Evolutionary conservation across 129 eudicot genomes (phyloP).

Genomic region (Centrapalus pauciflorus): DNA sequence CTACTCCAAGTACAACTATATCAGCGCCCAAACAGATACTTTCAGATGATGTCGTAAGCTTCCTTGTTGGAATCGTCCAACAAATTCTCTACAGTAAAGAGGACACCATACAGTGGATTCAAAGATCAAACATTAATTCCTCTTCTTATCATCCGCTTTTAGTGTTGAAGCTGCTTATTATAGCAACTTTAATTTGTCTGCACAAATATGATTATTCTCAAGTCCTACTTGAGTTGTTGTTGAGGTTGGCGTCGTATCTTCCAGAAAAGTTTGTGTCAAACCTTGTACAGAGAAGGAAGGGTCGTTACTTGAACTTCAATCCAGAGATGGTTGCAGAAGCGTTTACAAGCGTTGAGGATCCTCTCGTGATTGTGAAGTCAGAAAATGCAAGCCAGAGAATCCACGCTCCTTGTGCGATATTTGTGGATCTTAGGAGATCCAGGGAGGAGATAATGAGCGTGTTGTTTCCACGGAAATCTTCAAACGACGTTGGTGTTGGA

Average conservation of each 20-base stretch:
- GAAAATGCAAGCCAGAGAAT: not conserved
- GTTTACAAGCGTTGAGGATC: slow-evolving; percentile 28
- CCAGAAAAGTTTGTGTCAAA: slow-evolving; percentile 29
- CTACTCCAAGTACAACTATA: not conserved
- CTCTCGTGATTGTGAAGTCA: slow-evolving; percentile 33
- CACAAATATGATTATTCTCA: not conserved
- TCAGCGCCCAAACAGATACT: not conserved
- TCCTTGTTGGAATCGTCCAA: not conserved
- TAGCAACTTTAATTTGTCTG: slow-evolving; percentile 29
- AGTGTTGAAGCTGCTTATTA: slow-evolving; percentile 36
- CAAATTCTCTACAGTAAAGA: not conserved
- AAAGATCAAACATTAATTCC: slow-evolving; percentile 9
- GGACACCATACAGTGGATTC: slow-evolving; percentile 34
- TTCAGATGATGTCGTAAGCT: not conserved
- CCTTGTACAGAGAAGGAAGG: not conserved
- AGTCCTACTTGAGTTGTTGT: not conserved
- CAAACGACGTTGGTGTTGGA: too few relatives aligned
- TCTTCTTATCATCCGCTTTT: slow-evolving; percentile 27
- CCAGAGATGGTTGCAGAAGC: slow-evolving; percentile 33
- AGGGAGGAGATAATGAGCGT: slow-evolving; percentile 9
- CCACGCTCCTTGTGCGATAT: slow-evolving; percentile 27
- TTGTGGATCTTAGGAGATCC: slow-evolving; percentile 16
- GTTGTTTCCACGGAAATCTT: not conserved
- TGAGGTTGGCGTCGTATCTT: slow-evolving; percentile 22
- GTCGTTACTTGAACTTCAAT: not conserved